A percentile compares a stretch with the other conserved stretches of the same genome.
Conservation (phyloP, 306 rosid genomes). For the Trifolium subterraneum region DNA sequence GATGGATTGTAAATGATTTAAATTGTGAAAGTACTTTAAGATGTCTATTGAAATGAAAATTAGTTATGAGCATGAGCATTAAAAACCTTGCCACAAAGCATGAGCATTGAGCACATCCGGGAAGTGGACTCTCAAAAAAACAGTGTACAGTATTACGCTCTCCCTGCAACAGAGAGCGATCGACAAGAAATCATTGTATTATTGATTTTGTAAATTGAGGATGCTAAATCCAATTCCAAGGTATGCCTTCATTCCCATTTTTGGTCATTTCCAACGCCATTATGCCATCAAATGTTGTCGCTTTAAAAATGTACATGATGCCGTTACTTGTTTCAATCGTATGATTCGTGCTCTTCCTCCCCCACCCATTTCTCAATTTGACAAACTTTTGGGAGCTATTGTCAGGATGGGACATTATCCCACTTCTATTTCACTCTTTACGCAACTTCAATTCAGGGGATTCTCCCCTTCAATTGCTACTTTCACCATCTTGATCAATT, state of each 20-base stretch:
- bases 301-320: constrained; percentile 35
- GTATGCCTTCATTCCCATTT: constrained; percentile 41
- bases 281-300: background rate
- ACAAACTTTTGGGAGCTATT: constrained; percentile 42
- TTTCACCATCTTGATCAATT: constrained; percentile 46
- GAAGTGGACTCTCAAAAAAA: no score
- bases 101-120: no score
- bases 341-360: constrained; percentile 29
- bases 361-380: constrained; percentile 32
- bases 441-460: constrained; percentile 15
- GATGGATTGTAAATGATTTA: no score
- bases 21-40: no score
- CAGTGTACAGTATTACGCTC: no score
- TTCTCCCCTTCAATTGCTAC: constrained; percentile 42
- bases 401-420: constrained; percentile 44
- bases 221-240: constrained; percentile 36
- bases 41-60: no score
- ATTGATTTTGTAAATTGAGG: background rate
- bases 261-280: constrained; percentile 32
- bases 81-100: no score
- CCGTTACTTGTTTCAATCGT: constrained; percentile 35
- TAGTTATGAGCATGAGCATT: no score
- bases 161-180: no score
- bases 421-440: constrained; percentile 43
- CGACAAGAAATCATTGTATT: no score